A percentile compares a stretch with the other conserved stretches of the same genome.
Evolutionary conservation across 2,329 filamentous ascomycete species (phyloP).

Genomic region (Penicillium sp.): DNA sequence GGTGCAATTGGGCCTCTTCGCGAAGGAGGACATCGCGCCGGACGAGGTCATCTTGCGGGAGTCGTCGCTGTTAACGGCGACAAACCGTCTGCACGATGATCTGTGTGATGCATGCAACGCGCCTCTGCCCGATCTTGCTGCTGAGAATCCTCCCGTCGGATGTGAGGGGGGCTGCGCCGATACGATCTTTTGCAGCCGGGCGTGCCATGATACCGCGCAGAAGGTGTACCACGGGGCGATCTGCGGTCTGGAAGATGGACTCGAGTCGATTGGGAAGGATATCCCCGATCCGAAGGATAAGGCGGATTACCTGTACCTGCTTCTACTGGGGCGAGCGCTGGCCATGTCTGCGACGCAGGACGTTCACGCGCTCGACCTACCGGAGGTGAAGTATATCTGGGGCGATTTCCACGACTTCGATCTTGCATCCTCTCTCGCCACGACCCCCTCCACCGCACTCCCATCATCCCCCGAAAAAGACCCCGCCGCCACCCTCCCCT

Average conservation of each 20-base stretch:
- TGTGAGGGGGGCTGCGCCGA: constrained; percentile 59
- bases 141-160: constrained; percentile 40
- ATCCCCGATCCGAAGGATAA: constrained; percentile 59
- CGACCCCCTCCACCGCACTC: constrained; percentile 2
- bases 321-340: constrained; percentile 60
- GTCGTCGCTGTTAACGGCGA: constrained; percentile 83
- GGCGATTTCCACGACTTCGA: constrained; percentile 58
- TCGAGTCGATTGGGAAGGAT: constrained; percentile 61
- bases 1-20: constrained; percentile 86
- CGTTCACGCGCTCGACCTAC: constrained; percentile 60
- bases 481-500: constrained; percentile 55
- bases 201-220: constrained; percentile 59
- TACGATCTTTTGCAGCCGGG: constrained; percentile 61
- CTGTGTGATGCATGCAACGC: constrained; percentile 88
- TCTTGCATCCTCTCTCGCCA: constrained; percentile 9
- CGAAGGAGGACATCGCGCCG: constrained; percentile 74
- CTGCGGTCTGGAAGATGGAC: constrained; percentile 54
- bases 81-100: constrained; percentile 81
- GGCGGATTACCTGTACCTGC: constrained; percentile 62
- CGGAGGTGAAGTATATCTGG: constrained; percentile 66
- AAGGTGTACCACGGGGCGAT: constrained; percentile 60
- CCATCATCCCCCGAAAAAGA: background rate
- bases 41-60: constrained; percentile 79
- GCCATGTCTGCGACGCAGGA: constrained; percentile 64
- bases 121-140: constrained; percentile 63